Evolutionary conservation across 2,329 filamentous ascomycete species (phyloP), one percentile per base, ranked within the genome.

Genomic region (Massarina eburnea): DNA sequence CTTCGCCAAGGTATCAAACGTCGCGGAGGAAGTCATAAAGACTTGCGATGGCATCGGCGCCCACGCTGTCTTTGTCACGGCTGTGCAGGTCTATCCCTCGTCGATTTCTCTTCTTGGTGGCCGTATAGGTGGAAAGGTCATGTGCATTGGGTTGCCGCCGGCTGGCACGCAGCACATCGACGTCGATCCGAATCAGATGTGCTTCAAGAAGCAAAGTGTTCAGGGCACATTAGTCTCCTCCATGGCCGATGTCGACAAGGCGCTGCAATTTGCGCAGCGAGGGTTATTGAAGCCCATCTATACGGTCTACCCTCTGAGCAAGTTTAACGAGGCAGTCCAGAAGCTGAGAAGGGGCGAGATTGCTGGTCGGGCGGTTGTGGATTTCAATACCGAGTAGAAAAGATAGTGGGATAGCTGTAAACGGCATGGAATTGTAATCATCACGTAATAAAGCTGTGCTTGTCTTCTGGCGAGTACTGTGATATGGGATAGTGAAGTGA

Each of bases 331-430:
- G 52, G 76, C 73, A 15, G 75, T 81, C 18, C 71, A 79, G 55
- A 74, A 75, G 53, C 56, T 81, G 52, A 68, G 68, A 43, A 68
- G 66, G 30, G 78, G 77, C 1, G 69, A 81, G 54, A 71, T 81
- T 35, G 75, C 77, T 7, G 79, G 79, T 1, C 64, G 78, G 15
- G 73, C 78, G 34, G 78, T 81, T 10, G 71, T 81, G 17, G 75
- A 80, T 54, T 81, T 81, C 52, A 78, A 80, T 21, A 51, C 54
- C 40, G 63, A 66, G 34, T 69, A 65, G 47, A 27, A n/a, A n/a
- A n/a, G n/a, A n/a, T n/a, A n/a, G n/a, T n/a, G n/a, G n/a, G n/a
- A n/a, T n/a, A n/a, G n/a, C n/a, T n/a, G n/a, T n/a, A n/a, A n/a
- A n/a, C n/a, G n/a, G n/a, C n/a, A n/a, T n/a, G n/a, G n/a, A n/a